Evolutionary conservation across 2,329 filamentous ascomycete species (phyloP).

Genomic region (Thermothelomyces thermophilus): DNA sequence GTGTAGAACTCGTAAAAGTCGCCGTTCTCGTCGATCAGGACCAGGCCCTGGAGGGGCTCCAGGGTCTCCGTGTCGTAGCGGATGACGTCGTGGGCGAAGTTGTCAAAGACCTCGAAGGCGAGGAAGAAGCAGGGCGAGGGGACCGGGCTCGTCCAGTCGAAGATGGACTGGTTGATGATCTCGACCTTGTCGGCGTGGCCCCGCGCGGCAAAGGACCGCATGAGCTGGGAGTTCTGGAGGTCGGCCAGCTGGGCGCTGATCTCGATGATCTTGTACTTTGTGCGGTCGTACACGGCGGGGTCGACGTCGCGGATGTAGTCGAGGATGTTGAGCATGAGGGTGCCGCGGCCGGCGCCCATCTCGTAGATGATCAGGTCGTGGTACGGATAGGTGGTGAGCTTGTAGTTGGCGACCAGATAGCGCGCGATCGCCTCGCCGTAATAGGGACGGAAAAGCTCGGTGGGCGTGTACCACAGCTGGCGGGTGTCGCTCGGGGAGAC

Average conservation of each 20-base stretch:
- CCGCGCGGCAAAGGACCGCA: slow-evolving; percentile 43
- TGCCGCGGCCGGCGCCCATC: slow-evolving; percentile 95
- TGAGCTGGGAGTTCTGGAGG: slow-evolving; percentile 70
- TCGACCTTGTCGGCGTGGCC: slow-evolving; percentile 83
- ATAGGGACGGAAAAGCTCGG: slow-evolving; percentile 91
- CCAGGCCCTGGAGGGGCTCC: slow-evolving; percentile 77
- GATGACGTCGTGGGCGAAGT: slow-evolving; percentile 91
- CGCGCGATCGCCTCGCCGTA: slow-evolving; percentile 97
- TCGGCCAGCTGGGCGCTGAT: slow-evolving; percentile 77
- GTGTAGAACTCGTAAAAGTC: slow-evolving; percentile 96
- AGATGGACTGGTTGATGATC: slow-evolving; percentile 91
- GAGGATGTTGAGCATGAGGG: slow-evolving; percentile 94
- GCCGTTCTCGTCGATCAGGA: slow-evolving; percentile 75
- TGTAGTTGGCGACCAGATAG: slow-evolving; percentile 93
- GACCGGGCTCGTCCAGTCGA: slow-evolving; percentile 87
- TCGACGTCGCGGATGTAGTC: slow-evolving; percentile 90
- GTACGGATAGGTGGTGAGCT: slow-evolving; percentile 87
- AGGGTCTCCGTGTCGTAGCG: slow-evolving; percentile 82
- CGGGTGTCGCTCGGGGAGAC: slow-evolving; percentile 64
- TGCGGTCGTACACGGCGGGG: slow-evolving; percentile 87
- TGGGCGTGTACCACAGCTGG: slow-evolving; percentile 97
- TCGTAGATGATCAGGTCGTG: slow-evolving; percentile 97
- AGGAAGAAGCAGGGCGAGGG: slow-evolving; percentile 94
- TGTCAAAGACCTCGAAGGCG: slow-evolving; percentile 96
- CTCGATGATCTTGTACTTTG: slow-evolving; percentile 92